Base-by-base conservation (phyloP, 2,329 filamentous ascomycete genomes). In the Alternaria viburni region DNA sequence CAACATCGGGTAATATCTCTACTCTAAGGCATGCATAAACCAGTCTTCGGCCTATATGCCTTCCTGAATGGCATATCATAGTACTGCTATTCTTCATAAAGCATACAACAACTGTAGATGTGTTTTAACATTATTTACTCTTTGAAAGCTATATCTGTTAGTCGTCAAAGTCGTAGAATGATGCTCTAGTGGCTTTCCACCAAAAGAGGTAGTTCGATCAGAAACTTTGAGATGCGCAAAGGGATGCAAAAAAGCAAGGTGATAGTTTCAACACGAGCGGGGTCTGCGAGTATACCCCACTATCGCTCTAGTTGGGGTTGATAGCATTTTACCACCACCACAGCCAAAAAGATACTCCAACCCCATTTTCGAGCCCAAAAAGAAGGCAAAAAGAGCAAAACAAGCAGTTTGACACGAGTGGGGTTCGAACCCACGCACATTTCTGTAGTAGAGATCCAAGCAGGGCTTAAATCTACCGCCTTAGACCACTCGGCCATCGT, bases 401-500 rank as follows among this genome's bases (percentile, higher is more conserved):
- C 66, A 61, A 43, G 23, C 15, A 15, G 52, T 45, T 44, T 74
- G 71, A 72, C 68, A 72, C 62, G 68, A 72, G 70, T 73, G 71
- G 69, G 71, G 64, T 73, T 74, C 70, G 71, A 75, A 74, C 71
- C 70, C 72, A 73, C 68, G 73, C 72, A 72, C 71, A 69, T 75
- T 74, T 69, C 73, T 68, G 70, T 70, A 75, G 73, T 75, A 75
- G 71, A 72, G 71, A 68, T 66, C 51, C 44, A 64, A 66, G 59
- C 59, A 32, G 9, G 17, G 63, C 73, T 75, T 76, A 74, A 76
- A 74, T 73, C 72, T 76, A 76, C 72, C 74, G 71, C 73, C 73
- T 73, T 75, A 75, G 71, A 74, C 70, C 70, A 73, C 70, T 74
- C 71, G 71, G 71, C 71, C 71, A 74, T 73, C 71, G 69, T 73